Evolutionary conservation across 371 early-diverging fungal genomes (phyloP), one percentile per base, ranked within the genome.

Genomic region (Mortierella sp.): DNA sequence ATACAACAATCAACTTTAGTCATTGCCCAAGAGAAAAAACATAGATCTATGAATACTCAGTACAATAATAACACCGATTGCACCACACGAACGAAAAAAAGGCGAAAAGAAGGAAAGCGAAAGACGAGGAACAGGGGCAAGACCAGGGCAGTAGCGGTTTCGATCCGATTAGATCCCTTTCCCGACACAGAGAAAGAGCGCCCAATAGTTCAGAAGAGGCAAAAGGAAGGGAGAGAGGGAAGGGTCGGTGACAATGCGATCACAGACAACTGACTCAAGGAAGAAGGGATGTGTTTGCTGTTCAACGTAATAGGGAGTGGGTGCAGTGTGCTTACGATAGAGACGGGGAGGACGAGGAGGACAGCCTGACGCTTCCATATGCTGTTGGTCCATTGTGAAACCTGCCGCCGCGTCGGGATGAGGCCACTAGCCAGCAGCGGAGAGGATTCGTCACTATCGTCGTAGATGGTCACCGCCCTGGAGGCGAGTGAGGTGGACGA

Each of bases 351-450:
- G 48, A 89, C 80, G 12, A 89, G 83, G 29, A 90, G 82, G 41
- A 88, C 83, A 32, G 79, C 54, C 63, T 88, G 84, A 41, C 90
- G 81, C 68, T 89, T 89, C 85, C 88, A 89, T 74, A 90, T 85
- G 27, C 88, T 89, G 80, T 88, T 88, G 14, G 90, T 89, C 90
- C 90, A 90, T 74, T 87, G 84, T 21, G 87, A 83, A 35, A 90
- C 89, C 63, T 86, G 87, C 41, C 83, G 63, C 38, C 89, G 75
- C 41, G 90, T 84, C 10, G 90, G 90, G 71, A 81, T 79, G 51
- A 89, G 75, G 16, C 89, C 87, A 51, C 79, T 83, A 27, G 80
- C 46, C 27, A 90, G 51, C 21, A 90, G 65, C 12, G 91, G 91
- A 16, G 88, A 88, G 43, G 83, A 81, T 74, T 90, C 91, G 80